A percentile compares a stretch with the other conserved stretches of the same genome.
These are phyloP conservation scores for Trichoderma brevicompactum DNA, from an alignment of 2,329 filamentous ascomycete genomes.

Conservation along the genomic window DNA sequence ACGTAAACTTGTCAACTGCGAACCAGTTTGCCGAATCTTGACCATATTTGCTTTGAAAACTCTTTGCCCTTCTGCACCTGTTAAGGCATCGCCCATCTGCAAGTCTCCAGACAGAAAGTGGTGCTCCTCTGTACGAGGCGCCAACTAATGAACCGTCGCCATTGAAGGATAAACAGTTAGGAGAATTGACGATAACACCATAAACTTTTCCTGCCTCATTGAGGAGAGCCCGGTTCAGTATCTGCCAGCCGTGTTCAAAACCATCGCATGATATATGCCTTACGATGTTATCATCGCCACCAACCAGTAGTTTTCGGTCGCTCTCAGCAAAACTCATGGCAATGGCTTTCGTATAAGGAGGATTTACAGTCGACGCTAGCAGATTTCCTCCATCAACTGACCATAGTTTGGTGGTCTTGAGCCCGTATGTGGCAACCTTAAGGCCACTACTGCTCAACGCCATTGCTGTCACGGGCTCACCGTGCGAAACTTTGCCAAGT, in stretches of 20 bases:
- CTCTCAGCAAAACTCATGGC: background rate
- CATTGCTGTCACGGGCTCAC: conserved; percentile 1
- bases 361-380: background rate
- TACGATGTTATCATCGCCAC: background rate
- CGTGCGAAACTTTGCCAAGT: background rate
- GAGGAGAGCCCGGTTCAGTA: background rate
- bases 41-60: background rate
- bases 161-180: background rate
- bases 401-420: background rate
- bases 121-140: conserved; percentile 1
- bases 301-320: background rate
- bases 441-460: background rate
- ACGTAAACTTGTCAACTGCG: background rate
- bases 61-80: background rate
- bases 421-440: background rate
- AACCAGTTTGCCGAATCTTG: background rate
- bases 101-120: background rate
- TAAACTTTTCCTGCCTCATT: background rate
- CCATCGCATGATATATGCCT: background rate
- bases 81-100: background rate
- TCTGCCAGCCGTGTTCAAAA: background rate
- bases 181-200: background rate
- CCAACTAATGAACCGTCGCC: background rate
- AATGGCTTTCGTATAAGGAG: background rate
- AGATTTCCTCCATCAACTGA: background rate